Percentiles rank a stretch among this genome's conserved stretches.
Evolutionary conservation across 495 filamentous ascomycete genomes (phyloP).

Genomic region (Penicillium verhagenii): DNA sequence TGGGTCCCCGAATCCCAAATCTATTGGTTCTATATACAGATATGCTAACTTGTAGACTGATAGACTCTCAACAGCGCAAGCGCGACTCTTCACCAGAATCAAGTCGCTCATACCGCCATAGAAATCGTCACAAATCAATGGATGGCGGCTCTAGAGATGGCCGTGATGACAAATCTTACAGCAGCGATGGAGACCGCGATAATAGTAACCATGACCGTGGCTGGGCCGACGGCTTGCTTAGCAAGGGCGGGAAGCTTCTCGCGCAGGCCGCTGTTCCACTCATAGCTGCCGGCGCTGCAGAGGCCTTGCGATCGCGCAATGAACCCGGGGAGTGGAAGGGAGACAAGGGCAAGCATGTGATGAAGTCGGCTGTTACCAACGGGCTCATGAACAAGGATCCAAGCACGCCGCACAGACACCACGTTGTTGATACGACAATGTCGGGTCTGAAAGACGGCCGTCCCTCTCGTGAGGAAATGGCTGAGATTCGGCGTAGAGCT

Average conservation of each 20-base stretch:
- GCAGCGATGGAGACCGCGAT: neutral
- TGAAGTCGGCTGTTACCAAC: slow-evolving; percentile 6
- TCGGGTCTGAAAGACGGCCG: neutral
- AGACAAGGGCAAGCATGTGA: slow-evolving; percentile 6
- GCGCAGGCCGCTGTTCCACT: slow-evolving; percentile 7
- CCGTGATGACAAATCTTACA: neutral
- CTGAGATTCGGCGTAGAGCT: slow-evolving; percentile 4
- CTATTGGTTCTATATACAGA: neutral
- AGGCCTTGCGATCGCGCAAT: slow-evolving; percentile 6
- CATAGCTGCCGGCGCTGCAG: slow-evolving; percentile 6
- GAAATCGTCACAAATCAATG: slow-evolving; percentile 1
- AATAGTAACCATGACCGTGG: neutral
- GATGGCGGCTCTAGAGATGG: neutral
- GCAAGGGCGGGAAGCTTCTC: neutral
- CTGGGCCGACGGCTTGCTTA: neutral
- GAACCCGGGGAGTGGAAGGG: slow-evolving; percentile 8
- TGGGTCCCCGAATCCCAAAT: neutral
- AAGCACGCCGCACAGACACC: slow-evolving; percentile 3
- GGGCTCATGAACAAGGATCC: slow-evolving; percentile 7
- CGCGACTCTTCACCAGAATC: neutral
- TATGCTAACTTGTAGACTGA: neutral
- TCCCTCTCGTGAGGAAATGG: slow-evolving; percentile 2
- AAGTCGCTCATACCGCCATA: slow-evolving; percentile 3
- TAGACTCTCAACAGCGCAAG: slow-evolving; percentile 1
- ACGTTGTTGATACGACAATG: slow-evolving; percentile 6